phyloP scores from a whole-genome alignment of 192 early-diverging fungal species.

The Radiomyces spectabilis region DNA sequence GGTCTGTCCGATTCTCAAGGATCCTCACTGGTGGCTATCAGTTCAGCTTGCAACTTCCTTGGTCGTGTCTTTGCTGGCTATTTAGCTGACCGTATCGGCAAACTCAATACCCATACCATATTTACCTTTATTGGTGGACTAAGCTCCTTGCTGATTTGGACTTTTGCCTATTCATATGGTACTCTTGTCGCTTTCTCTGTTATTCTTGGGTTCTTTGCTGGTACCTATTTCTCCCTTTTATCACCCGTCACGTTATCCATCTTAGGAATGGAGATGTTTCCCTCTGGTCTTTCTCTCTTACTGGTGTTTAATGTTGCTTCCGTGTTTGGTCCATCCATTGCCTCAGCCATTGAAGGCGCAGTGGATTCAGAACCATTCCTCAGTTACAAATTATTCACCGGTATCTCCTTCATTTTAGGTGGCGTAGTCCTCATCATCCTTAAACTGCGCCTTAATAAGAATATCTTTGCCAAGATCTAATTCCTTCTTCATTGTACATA shows the following conservation, averaged over 20 bases:
- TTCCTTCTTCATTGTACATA: too few relatives aligned
- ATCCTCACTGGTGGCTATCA: conserved; percentile 1
- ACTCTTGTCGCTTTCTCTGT: conserved; percentile 11
- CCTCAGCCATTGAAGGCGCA: conserved; percentile 1
- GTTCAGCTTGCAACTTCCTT: conserved; percentile 9
- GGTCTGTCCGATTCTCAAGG: conserved; percentile 13
- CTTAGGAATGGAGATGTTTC: conserved; percentile 2
- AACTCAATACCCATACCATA: conserved; percentile 4
- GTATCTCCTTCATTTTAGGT: neutral
- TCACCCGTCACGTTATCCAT: conserved; percentile 8
- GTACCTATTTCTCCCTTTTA: conserved; percentile 14
- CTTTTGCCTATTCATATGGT: conserved; percentile 6
- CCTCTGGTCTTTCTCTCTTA: conserved; percentile 4
- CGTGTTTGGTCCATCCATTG: conserved; percentile 6
- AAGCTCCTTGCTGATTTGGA: conserved; percentile 5
- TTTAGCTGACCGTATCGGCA: conserved; percentile 6
- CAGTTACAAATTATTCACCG: conserved; percentile 1
- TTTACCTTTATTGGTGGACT: conserved; percentile 4
- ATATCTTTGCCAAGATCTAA: too few relatives aligned
- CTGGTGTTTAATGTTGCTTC: neutral
- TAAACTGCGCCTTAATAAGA: neutral
- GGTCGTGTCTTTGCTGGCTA: neutral
- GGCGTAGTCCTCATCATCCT: neutral
- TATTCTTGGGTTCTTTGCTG: conserved; percentile 11
- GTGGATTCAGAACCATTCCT: neutral